Evolutionary conservation across 2,329 filamentous ascomycete species (phyloP), one percentile per base, ranked within the genome.

Genomic region (Aspergillus brasiliensis): DNA sequence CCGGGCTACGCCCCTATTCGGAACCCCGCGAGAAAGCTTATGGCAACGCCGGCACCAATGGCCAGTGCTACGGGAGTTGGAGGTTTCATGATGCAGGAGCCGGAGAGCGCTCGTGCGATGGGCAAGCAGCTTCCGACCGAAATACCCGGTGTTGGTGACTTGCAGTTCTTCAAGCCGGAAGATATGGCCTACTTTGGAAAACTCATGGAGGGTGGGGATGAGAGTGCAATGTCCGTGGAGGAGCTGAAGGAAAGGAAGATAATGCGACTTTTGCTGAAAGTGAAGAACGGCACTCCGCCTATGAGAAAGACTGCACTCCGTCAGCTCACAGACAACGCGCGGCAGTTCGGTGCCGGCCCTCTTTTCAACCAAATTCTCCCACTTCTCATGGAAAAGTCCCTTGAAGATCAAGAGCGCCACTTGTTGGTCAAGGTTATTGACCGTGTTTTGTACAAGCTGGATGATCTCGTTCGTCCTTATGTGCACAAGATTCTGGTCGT

Each of bases 171-270:
- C 84, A 99, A 99, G 80, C 87, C 92, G 1, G 95, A 99, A 76
- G 95, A 99, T 77, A 97, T 98, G 92, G 89, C 91, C 40, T 99
- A 99, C 79, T 99, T 99, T 71, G 93, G 94, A 60, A 98, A 99
- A 81, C 86, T 99, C 42, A 94, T 96, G 21, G 95, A 99, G 73
- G 92, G 91, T 38, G 90, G 90, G 25, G 92, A 98, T 68, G 95
- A 99, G 78, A 96, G 94, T 69, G 84, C 88, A 21, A 86, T 99
- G 78, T 93, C 89, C 19, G 92, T 99, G 8, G 95, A 99, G 51
- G 94, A 99, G 71, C 80, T 99, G 55, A 98, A 99, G 78, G 94
- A 99, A 78, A 86, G 95, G 63, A 99, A 99, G 80, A 99, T 99
- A 73, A 98, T 99, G 95, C 86, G 95, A 67, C 81, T 99, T 57